These are phyloP conservation scores for Scopulariopsis brevicaulis DNA, from an alignment of 2,329 filamentous ascomycete species.

Conservation along the genomic window DNA sequence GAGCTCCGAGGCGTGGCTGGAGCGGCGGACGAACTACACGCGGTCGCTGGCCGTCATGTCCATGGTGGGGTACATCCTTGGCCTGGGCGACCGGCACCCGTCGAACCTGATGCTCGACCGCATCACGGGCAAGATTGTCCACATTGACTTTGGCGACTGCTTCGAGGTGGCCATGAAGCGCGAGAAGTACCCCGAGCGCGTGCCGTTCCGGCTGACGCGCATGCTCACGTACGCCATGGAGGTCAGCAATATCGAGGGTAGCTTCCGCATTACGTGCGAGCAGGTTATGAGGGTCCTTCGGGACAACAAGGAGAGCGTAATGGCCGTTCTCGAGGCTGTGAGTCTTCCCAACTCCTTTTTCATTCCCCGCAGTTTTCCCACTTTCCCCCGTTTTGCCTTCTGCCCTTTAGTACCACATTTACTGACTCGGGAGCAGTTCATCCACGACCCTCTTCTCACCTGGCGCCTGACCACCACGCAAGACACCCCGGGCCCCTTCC, in stretches of 20 bases:
- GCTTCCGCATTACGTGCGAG: conserved; percentile 95
- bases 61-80: conserved; percentile 99
- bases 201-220: conserved; percentile 92
- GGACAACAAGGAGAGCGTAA: conserved; percentile 95
- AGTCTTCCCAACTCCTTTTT: conserved; percentile 30
- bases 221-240: conserved; percentile 99
- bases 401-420: not conserved
- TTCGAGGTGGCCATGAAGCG: conserved; percentile 99
- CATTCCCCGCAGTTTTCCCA: not conserved
- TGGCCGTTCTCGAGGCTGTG: conserved; percentile 96
- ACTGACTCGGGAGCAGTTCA: conserved; percentile 52
- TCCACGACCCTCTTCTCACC: conserved; percentile 96
- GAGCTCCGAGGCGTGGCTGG: conserved; percentile 94
- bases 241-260: conserved; percentile 98
- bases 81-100: conserved; percentile 90
- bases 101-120: conserved; percentile 97
- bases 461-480: conserved; percentile 71
- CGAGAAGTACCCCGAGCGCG: conserved; percentile 95
- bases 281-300: conserved; percentile 95
- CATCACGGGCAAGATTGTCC: conserved; percentile 90
- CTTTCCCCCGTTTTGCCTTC: not conserved
- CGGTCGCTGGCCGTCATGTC: conserved; percentile 97
- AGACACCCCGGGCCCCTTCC: conserved; percentile 55
- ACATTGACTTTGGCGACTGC: conserved; percentile 98
- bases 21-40: conserved; percentile 96